A percentile compares a stretch with the other conserved stretches of the same genome.
Conservation (phyloP, 2,329 filamentous ascomycete genomes). For the Aspergillus arachidicola region DNA sequence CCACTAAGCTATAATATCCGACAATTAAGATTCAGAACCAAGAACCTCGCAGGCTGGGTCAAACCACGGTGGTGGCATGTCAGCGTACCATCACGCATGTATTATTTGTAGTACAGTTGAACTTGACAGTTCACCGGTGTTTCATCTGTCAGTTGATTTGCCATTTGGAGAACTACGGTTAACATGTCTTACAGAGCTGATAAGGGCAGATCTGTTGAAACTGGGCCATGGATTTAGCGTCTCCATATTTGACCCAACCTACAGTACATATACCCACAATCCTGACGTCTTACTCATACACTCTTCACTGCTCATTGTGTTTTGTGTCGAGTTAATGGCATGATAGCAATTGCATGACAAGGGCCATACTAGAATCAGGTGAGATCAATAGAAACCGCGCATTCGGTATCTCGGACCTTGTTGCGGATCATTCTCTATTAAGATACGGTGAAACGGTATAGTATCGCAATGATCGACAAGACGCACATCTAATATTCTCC, state of each 20-base stretch:
- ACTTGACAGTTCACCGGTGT: not conserved
- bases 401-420: not conserved
- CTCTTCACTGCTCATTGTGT: not conserved
- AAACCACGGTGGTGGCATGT: not conserved
- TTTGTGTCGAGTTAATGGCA: not conserved
- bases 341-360: not conserved
- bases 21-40: not conserved
- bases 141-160: not conserved
- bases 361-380: not conserved
- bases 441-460: not conserved
- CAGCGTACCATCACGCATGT: not conserved
- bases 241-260: not conserved
- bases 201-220: not conserved
- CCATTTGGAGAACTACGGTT: not conserved
- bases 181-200: not conserved
- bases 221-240: slow-evolving; percentile 1
- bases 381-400: not conserved
- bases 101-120: not conserved
- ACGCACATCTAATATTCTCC: slow-evolving; percentile 2
- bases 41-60: not conserved
- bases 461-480: slow-evolving; percentile 5
- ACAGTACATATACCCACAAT: not conserved
- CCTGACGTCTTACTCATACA: not conserved
- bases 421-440: not conserved
- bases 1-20: not conserved